A percentile compares a stretch with the other conserved stretches of the same genome.
Conservation (phyloP, 2,329 filamentous ascomycete species). For the Fusarium sp. region DNA sequence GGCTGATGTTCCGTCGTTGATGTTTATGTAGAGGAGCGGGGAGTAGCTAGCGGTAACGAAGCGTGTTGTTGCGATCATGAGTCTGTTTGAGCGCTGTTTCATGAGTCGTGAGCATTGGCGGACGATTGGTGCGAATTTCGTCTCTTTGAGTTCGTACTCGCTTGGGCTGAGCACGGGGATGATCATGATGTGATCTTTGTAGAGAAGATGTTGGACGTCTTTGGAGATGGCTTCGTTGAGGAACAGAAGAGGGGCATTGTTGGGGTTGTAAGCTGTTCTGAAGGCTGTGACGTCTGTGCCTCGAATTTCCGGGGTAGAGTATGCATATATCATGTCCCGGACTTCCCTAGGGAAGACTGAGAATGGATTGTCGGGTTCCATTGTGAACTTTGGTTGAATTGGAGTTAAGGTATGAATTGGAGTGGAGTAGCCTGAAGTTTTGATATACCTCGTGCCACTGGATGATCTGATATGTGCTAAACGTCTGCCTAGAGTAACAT, state of each 20-base stretch:
- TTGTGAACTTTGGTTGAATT: fast-evolving
- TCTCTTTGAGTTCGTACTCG: neutral
- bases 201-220: neutral
- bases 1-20: neutral
- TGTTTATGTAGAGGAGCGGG: neutral
- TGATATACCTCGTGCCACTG: neutral
- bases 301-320: neutral
- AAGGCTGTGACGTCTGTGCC: neutral
- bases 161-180: neutral
- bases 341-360: neutral
- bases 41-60: neutral
- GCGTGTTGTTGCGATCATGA: neutral
- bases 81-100: neutral
- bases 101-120: neutral
- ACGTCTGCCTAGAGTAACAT: neutral
- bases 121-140: fast-evolving
- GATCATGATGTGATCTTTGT: neutral
- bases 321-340: neutral
- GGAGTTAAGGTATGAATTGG: neutral
- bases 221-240: neutral
- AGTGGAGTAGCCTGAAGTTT: neutral
- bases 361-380: neutral
- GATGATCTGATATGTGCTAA: neutral
- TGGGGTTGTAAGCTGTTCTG: neutral
- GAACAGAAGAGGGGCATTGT: neutral